Evolutionary conservation across 1,139 yeast species (phyloP), one percentile per base, ranked within the genome.

Genomic region (Candida albicans): DNA sequence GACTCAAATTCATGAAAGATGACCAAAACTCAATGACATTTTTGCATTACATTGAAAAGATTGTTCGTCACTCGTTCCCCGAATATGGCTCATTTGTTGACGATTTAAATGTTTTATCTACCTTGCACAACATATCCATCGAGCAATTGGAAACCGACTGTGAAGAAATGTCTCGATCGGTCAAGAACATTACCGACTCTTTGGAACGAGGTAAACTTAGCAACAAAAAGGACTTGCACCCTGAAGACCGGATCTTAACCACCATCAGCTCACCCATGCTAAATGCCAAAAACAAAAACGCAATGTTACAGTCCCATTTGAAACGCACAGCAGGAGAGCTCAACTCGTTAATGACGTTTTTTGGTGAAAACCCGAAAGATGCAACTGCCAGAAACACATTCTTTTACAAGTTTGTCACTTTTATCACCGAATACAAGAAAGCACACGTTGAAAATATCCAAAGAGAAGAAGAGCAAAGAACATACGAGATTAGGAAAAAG

Each of bases 1-100:
- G 96, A 54, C 72, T 93, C 46, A 87, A 84, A 41, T 89, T 90
- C 58, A 84, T 95, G 68, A 93, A 93, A 64, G 96, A 90, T 57
- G 77, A 82, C 29, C 79, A 82, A 50, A 89, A 87, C 55, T 80
- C 88, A 7, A 77, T 84, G 76, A 86, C 91, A 15, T 85, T 93
- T 56, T 65, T 93, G 57, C 96, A 93, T 58, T 90, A 89, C 56
- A 82, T 93, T 45, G 99, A 93, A 60, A 82, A 80, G 55, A 78
- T 87, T 30, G 78, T 93, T 18, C 71, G 98, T 43, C 77, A 77
- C 30, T 78, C 85, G 26, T 91, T 87, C 58, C 91, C 96, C 0
- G 90, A 87, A 43, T 72, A 81, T 49, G 85, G 88, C 38, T 75
- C 75, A 2, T 91, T 93, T 64, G 81, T 85, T 10, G 88, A 86